Evolutionary conservation across 2,329 filamentous ascomycete species (phyloP).

Genomic region (Claviceps africana): DNA sequence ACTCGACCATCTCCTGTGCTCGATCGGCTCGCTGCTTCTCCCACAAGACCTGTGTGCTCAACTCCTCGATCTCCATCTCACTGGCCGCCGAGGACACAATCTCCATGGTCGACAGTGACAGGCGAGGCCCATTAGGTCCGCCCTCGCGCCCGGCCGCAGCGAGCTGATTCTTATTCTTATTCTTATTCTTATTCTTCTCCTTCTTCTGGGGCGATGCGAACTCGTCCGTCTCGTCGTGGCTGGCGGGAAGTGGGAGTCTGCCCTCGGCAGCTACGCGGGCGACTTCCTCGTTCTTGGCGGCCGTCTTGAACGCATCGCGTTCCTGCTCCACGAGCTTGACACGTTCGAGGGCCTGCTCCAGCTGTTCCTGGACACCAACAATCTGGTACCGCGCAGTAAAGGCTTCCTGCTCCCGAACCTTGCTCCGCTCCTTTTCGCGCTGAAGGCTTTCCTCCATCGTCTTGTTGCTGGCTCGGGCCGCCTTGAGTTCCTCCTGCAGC

Average conservation of each 20-base stretch:
- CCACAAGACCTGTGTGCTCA: constrained; percentile 39
- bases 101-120: constrained; percentile 33
- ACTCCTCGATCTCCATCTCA: constrained; percentile 45
- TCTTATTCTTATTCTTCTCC: constrained; percentile 11
- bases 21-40: constrained; percentile 51
- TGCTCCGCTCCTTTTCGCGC: constrained; percentile 47
- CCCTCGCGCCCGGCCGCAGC: constrained; percentile 11
- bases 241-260: constrained; percentile 47
- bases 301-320: constrained; percentile 58
- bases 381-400: constrained; percentile 54
- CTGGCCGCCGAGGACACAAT: constrained; percentile 40
- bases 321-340: constrained; percentile 57
- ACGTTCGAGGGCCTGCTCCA: constrained; percentile 48
- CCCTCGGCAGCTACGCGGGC: constrained; percentile 60
- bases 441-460: constrained; percentile 45
- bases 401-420: constrained; percentile 52
- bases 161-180: not conserved
- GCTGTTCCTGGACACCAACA: constrained; percentile 50
- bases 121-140: constrained; percentile 27
- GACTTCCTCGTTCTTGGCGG: constrained; percentile 59
- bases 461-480: constrained; percentile 39
- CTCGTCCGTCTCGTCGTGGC: constrained; percentile 42
- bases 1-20: constrained; percentile 60
- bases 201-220: constrained; percentile 47
- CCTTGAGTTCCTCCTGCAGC: constrained; percentile 60